Conservation (phyloP, 106 monocot species). For the Dendrobium huoshanense region DNA sequence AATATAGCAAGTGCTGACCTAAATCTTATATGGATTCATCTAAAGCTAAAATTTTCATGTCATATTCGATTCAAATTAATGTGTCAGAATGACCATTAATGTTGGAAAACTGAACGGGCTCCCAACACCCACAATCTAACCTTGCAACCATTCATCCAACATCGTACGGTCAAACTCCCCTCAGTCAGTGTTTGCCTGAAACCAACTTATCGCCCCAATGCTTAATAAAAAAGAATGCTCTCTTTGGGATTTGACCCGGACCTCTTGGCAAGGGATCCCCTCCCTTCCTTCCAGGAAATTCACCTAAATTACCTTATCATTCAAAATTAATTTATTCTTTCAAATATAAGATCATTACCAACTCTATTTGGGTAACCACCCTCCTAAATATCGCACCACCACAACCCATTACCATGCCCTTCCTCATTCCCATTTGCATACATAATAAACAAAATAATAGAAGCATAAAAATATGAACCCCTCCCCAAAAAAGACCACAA, state of each 20-base stretch:
- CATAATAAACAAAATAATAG: neutral
- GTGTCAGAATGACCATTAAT: neutral
- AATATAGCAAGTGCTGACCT: too few species aligned
- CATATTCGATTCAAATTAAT: neutral
- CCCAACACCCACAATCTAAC: too few species aligned
- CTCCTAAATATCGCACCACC: neutral
- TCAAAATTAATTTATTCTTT: neutral
- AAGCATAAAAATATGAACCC: neutral
- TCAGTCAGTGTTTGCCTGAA: too few species aligned
- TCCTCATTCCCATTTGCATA: neutral
- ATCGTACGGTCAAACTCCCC: too few species aligned
- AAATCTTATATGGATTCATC: too few species aligned
- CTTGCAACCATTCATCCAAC: too few species aligned
- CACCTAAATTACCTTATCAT: neutral
- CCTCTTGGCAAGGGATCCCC: too few species aligned
- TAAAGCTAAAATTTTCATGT: too few species aligned
- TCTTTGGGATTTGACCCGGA: too few species aligned
- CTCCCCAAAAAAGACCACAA: neutral
- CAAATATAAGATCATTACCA: neutral
- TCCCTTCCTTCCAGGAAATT: neutral
- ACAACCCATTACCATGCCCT: neutral
- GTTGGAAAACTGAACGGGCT: neutral
- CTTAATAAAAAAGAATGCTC: too few species aligned
- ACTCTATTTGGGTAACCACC: neutral
- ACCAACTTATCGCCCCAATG: too few species aligned